These are phyloP conservation scores for Massariosphaeria phaeospora DNA, from an alignment of 495 filamentous ascomycete species.

Conservation along the genomic window DNA sequence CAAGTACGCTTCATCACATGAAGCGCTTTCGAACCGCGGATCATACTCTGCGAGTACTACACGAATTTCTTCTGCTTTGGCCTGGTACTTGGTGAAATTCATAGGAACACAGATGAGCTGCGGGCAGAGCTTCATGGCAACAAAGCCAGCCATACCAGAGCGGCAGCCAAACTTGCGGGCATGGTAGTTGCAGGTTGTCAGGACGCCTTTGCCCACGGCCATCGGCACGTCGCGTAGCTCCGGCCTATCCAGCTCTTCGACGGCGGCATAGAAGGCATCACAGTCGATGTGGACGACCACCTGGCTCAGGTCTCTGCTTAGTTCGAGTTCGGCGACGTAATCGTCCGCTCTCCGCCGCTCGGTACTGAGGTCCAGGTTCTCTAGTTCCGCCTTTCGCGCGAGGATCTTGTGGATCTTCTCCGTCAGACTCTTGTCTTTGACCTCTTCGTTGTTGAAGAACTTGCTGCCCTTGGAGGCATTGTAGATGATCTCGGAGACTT, in stretches of 20 bases:
- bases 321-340: slow-evolving; percentile 72
- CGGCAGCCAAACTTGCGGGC: slow-evolving; percentile 86
- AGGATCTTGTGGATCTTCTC: slow-evolving; percentile 80
- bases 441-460: slow-evolving; percentile 90
- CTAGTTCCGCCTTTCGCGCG: slow-evolving; percentile 67
- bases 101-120: slow-evolving; percentile 73
- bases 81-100: slow-evolving; percentile 86
- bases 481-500: slow-evolving; percentile 96
- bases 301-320: slow-evolving; percentile 75
- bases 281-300: slow-evolving; percentile 89
- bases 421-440: slow-evolving; percentile 74
- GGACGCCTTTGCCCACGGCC: slow-evolving; percentile 85
- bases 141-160: slow-evolving; percentile 92
- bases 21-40: slow-evolving; percentile 82
- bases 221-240: slow-evolving; percentile 87
- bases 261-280: slow-evolving; percentile 95
- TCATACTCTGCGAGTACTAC: slow-evolving; percentile 81
- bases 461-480: slow-evolving; percentile 95
- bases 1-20: slow-evolving; percentile 92
- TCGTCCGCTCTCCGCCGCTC: slow-evolving; percentile 76
- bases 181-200: slow-evolving; percentile 93
- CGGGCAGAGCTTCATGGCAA: slow-evolving; percentile 91
- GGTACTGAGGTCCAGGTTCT: slow-evolving; percentile 65
- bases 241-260: slow-evolving; percentile 86
- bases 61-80: slow-evolving; percentile 85